phyloP scores from a whole-genome alignment of 2,329 filamentous ascomycete species.

The Fusarium brachygibbosum region DNA sequence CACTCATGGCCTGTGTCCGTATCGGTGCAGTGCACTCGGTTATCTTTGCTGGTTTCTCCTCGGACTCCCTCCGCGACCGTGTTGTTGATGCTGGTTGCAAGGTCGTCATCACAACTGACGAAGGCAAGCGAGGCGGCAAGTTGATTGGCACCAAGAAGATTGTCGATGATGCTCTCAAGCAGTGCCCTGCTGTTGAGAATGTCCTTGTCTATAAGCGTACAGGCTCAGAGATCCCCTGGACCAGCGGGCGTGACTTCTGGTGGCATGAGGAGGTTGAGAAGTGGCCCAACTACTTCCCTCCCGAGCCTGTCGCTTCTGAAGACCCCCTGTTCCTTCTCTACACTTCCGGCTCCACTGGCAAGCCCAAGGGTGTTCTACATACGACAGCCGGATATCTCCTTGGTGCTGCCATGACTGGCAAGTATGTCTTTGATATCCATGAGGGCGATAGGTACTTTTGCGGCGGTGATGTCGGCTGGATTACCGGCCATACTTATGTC shows the following conservation, averaged over 20 bases:
- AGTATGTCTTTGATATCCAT: constrained; percentile 99
- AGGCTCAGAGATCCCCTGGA: constrained; percentile 92
- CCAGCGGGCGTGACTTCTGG: constrained; percentile 89
- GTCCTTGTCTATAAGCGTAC: constrained; percentile 96
- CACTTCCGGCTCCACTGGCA: constrained; percentile 96
- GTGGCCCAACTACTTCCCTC: constrained; percentile 92
- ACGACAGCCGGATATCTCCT: constrained; percentile 96
- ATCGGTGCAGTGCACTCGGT: constrained; percentile 98
- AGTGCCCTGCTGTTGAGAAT: constrained; percentile 88
- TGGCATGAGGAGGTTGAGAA: constrained; percentile 99
- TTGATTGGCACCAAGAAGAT: constrained; percentile 99
- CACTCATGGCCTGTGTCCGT: constrained; percentile 89
- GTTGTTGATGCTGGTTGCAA: constrained; percentile 91
- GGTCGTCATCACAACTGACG: constrained; percentile 96
- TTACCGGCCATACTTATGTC: constrained; percentile 98
- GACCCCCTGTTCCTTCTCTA: constrained; percentile 98
- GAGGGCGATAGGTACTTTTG: constrained; percentile 96
- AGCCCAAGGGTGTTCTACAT: constrained; percentile 99
- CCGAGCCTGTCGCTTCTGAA: constrained; percentile 90
- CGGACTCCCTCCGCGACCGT: constrained; percentile 94
- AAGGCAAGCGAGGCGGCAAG: constrained; percentile 98
- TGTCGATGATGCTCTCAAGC: constrained; percentile 96
- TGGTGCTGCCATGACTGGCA: constrained; percentile 92
- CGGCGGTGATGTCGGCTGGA: constrained; percentile 98
- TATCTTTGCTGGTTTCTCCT: constrained; percentile 97